Evolutionary conservation across 805 yeast species (phyloP).

Genomic region (Candida odintsovae): DNA sequence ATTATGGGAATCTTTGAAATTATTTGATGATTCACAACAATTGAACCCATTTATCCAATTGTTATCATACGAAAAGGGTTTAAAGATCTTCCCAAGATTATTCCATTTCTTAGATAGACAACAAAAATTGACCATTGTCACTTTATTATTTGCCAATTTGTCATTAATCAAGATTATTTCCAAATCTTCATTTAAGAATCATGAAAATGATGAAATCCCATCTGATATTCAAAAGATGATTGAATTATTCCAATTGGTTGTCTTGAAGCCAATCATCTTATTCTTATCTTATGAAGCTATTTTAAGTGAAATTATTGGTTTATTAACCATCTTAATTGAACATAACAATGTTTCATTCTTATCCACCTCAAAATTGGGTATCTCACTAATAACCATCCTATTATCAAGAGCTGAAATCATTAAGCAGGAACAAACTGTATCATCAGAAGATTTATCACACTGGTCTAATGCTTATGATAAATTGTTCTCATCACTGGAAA

Average conservation of each 20-base stretch:
- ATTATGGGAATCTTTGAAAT: conserved; percentile 75
- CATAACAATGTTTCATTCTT: conserved; percentile 58
- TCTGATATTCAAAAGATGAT: conserved; percentile 50
- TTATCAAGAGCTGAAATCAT: conserved; percentile 89
- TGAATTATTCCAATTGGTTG: conserved; percentile 74
- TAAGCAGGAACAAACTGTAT: conserved; percentile 66
- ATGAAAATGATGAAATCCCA: conserved; percentile 47
- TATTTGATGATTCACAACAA: conserved; percentile 51
- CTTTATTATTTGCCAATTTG: conserved; percentile 72
- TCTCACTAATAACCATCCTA: conserved; percentile 82
- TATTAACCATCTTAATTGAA: conserved; percentile 63
- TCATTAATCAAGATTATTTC: conserved; percentile 73
- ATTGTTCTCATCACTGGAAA: conserved; percentile 73
- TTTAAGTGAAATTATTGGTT: conserved; percentile 71
- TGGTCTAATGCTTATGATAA: conserved; percentile 84
- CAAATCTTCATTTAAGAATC: conserved; percentile 72
- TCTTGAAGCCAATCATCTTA: conserved; percentile 77
- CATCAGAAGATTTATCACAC: conserved; percentile 35
- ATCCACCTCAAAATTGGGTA: conserved; percentile 66
- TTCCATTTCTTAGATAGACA: conserved; percentile 76
- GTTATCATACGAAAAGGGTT: conserved; percentile 78
- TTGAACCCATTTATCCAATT: conserved; percentile 74
- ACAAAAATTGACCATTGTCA: conserved; percentile 70
- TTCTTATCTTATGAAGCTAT: conserved; percentile 72
- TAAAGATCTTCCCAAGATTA: conserved; percentile 82